These are phyloP conservation scores for Moesziomyces globuligerus DNA, from an alignment of 1,284 basidiomycete species.

Conservation along the genomic window DNA sequence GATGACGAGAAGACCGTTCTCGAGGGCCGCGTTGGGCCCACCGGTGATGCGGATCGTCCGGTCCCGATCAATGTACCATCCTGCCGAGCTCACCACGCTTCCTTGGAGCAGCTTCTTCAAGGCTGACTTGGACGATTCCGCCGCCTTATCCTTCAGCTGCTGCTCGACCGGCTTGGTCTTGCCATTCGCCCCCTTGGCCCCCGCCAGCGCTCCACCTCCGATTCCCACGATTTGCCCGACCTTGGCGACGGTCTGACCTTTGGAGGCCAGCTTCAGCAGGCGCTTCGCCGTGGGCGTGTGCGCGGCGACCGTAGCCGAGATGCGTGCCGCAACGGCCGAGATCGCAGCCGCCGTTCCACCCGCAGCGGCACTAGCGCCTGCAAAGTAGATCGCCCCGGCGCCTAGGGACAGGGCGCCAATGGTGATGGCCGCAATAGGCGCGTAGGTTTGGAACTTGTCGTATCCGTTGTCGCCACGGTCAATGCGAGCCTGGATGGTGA, in stretches of 20 bases:
- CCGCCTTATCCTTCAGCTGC: conserved; percentile 33
- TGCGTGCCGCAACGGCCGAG: conserved; percentile 40
- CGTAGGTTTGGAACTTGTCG: conserved; percentile 52
- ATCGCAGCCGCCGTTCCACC: conserved; percentile 47
- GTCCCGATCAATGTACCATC: conserved; percentile 59
- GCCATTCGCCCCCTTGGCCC: conserved; percentile 24
- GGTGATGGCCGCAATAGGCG: conserved; percentile 55
- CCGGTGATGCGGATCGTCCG: conserved; percentile 53
- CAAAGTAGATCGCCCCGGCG: conserved; percentile 58
- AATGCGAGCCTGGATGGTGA: conserved; percentile 58
- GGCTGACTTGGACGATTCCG: conserved; percentile 43
- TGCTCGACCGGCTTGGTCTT: conserved; percentile 47
- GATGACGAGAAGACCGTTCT: conserved; percentile 56
- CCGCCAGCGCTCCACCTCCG: conserved; percentile 49
- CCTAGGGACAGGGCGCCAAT: conserved; percentile 48
- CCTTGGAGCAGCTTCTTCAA: conserved; percentile 52
- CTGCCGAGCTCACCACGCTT: conserved; percentile 53
- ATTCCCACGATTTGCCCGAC: conserved; percentile 58
- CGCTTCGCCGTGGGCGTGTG: conserved; percentile 50
- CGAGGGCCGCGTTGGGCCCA: conserved; percentile 48
- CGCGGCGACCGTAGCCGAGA: conserved; percentile 43
- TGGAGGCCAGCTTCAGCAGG: conserved; percentile 49
- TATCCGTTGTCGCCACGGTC: conserved; percentile 53
- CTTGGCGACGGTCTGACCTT: conserved; percentile 52
- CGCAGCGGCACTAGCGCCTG: conserved; percentile 44